Conservation (phyloP, 225 moss, liverwort and hornwort species). For the Physcomitrellopsis africana region DNA sequence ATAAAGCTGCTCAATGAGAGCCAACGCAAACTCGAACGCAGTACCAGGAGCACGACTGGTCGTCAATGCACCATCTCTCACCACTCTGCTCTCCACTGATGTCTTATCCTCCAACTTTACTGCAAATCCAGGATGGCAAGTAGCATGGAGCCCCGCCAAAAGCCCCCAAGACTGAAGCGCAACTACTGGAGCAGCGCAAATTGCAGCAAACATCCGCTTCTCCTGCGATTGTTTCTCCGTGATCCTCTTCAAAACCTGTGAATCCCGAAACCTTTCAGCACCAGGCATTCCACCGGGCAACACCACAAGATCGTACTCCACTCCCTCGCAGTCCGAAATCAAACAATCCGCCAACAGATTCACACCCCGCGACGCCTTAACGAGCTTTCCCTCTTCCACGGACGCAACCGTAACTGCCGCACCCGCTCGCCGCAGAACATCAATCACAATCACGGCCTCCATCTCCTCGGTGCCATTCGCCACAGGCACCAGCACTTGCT, state of each 20-base stretch:
- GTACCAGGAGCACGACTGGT: constrained; percentile 85
- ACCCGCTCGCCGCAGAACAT: constrained; percentile 89
- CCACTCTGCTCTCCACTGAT: constrained; percentile 62
- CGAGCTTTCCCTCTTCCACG: constrained; percentile 67
- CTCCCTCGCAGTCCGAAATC: constrained; percentile 63
- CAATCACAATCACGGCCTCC: constrained; percentile 88
- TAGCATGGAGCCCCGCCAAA: constrained; percentile 74
- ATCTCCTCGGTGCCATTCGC: constrained; percentile 94
- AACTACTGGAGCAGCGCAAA: constrained; percentile 89
- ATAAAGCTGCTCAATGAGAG: constrained; percentile 87
- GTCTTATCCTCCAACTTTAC: constrained; percentile 56
- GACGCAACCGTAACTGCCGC: constrained; percentile 83
- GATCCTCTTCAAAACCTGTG: constrained; percentile 52
- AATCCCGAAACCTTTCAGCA: constrained; percentile 75
- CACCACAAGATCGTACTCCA: constrained; percentile 79
- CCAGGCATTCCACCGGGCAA: constrained; percentile 89
- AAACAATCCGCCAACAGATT: constrained; percentile 73
- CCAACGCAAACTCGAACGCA: constrained; percentile 80
- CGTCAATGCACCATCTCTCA: constrained; percentile 72
- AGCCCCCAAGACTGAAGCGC: constrained; percentile 85
- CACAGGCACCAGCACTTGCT: constrained; percentile 79
- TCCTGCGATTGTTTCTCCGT: constrained; percentile 69
- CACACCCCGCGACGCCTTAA: constrained; percentile 71
- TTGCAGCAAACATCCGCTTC: constrained; percentile 69
- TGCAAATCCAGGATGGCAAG: constrained; percentile 79